These are phyloP conservation scores for Crithidia sp. DNA, from an alignment of 208 protist species.

Conservation along the genomic window DNA sequence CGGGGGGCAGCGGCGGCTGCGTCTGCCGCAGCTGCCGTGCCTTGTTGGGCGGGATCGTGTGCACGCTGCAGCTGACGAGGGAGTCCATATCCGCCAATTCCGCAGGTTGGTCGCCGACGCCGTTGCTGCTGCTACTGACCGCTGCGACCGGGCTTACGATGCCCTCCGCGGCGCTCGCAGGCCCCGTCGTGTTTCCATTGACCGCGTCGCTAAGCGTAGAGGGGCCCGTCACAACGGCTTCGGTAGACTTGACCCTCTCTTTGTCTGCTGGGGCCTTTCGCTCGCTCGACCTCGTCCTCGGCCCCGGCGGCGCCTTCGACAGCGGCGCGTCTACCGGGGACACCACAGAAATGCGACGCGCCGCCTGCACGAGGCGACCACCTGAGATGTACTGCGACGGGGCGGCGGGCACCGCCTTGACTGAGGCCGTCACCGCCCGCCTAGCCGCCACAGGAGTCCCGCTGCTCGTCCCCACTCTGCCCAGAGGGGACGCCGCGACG, in stretches of 20 bases:
- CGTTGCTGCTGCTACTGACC: not conserved
- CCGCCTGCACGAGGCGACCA: slow-evolving; percentile 13
- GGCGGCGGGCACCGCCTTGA: not conserved
- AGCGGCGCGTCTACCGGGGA: not conserved
- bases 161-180: too few species aligned
- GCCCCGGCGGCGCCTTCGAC: not conserved
- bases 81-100: not conserved
- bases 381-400: slow-evolving; percentile 6
- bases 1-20: not conserved
- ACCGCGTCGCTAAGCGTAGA: too few species aligned
- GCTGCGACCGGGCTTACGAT: not conserved
- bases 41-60: slow-evolving; percentile 17
- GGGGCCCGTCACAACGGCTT: too few species aligned
- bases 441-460: not conserved
- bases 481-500: too few species aligned
- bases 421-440: not conserved
- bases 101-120: not conserved
- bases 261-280: not conserved
- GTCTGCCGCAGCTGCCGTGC: slow-evolving; percentile 7
- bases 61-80: slow-evolving; percentile 12
- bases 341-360: slow-evolving; percentile 7
- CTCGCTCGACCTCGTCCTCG: too few species aligned
- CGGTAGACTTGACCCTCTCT: not conserved
- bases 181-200: too few species aligned
- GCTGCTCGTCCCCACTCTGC: not conserved